These are phyloP conservation scores for Penicillium hordei DNA, from an alignment of 2,329 filamentous ascomycete genomes.

Conservation along the genomic window DNA sequence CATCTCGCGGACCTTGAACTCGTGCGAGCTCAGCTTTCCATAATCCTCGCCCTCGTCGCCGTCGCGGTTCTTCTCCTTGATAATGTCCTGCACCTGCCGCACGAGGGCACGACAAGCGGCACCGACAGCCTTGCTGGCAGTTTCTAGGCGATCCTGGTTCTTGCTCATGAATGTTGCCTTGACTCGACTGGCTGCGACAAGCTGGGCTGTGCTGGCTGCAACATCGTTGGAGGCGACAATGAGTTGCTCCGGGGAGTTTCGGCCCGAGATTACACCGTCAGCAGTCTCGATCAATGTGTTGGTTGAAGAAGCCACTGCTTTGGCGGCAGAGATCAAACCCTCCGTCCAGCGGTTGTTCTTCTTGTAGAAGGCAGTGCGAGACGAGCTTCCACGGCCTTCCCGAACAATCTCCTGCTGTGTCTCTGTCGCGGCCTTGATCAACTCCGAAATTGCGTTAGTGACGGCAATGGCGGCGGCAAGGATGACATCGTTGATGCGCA, in stretches of 20 bases:
- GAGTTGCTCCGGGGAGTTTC: constrained; percentile 92
- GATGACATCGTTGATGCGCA: constrained; percentile 94
- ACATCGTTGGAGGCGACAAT: constrained; percentile 98
- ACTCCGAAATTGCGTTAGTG: constrained; percentile 86
- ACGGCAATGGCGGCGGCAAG: constrained; percentile 90
- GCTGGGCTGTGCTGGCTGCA: constrained; percentile 90
- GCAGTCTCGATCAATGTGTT: constrained; percentile 98
- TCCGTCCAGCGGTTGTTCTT: constrained; percentile 99
- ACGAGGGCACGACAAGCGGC: constrained; percentile 83
- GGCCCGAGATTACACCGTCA: constrained; percentile 86
- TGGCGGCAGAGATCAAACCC: constrained; percentile 92
- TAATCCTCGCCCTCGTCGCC: constrained; percentile 83
- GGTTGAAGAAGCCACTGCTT: constrained; percentile 89
- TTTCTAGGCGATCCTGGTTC: constrained; percentile 87
- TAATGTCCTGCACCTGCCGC: constrained; percentile 90
- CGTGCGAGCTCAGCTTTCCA: constrained; percentile 79
- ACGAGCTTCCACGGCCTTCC: constrained; percentile 83
- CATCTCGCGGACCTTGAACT: constrained; percentile 99
- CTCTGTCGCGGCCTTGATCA: constrained; percentile 90
- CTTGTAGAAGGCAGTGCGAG: constrained; percentile 95
- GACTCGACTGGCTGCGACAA: constrained; percentile 91
- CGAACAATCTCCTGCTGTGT: constrained; percentile 97
- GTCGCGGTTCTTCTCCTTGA: constrained; percentile 78
- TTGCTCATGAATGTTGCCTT: constrained; percentile 99
- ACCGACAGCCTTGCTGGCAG: constrained; percentile 89